phyloP scores from a whole-genome alignment of 2,329 filamentous ascomycete species.

The Microdochium paspali region DNA sequence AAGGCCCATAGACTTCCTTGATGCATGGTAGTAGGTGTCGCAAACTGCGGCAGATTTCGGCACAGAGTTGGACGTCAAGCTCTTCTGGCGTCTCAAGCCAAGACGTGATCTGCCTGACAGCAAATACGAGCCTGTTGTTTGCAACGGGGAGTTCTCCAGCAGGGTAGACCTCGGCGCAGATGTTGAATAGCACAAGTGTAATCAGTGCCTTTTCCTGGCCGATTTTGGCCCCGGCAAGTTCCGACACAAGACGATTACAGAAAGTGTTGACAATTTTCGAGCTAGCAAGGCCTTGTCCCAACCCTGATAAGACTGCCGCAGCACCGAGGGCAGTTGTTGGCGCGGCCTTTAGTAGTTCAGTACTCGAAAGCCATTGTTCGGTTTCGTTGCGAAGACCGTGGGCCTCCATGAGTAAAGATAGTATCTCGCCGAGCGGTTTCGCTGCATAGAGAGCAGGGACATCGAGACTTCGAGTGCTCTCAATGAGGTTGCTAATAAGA shows the following conservation, averaged over 20 bases:
- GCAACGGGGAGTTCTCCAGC: conserved; percentile 44
- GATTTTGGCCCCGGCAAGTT: conserved; percentile 40
- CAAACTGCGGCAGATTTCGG: conserved; percentile 47
- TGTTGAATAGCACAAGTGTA: conserved; percentile 43
- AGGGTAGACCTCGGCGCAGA: conserved; percentile 42
- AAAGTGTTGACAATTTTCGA: conserved; percentile 42
- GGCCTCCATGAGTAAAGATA: conserved; percentile 34
- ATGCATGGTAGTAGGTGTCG: conserved; percentile 61
- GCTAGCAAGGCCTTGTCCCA: conserved; percentile 37
- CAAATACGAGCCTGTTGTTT: conserved; percentile 68
- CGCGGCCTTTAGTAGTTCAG: conserved; percentile 35
- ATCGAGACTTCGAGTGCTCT: background rate
- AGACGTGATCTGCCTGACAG: conserved; percentile 66
- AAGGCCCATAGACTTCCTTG: conserved; percentile 74
- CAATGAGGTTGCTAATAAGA: conserved; percentile 21
- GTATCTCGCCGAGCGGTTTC: conserved; percentile 37
- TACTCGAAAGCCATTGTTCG: conserved; percentile 36
- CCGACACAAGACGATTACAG: conserved; percentile 51
- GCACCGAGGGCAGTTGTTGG: conserved; percentile 37
- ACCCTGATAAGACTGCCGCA: conserved; percentile 39
- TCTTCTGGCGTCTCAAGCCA: conserved; percentile 51
- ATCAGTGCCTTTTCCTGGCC: conserved; percentile 33
- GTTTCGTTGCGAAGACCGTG: conserved; percentile 34
- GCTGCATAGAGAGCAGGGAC: conserved; percentile 41
- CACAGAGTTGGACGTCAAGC: conserved; percentile 31